A percentile compares a stretch with the other conserved stretches of the same genome.
phyloP scores from a whole-genome alignment of 2,329 filamentous ascomycete species.

The Colletotrichum magnum region DNA sequence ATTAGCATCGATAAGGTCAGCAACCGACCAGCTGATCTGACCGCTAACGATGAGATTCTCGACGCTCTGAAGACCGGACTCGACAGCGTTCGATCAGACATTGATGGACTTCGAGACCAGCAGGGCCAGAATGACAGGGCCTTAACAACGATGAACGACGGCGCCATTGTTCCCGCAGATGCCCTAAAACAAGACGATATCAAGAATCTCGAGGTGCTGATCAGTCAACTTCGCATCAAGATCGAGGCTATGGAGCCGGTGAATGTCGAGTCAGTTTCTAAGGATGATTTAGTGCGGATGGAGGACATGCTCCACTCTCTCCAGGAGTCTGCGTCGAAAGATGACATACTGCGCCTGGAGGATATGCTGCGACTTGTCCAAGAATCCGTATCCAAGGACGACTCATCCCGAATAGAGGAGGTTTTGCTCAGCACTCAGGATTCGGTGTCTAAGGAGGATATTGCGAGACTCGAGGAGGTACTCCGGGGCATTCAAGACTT shows the following conservation, averaged over 20 bases:
- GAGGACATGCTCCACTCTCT: conserved; percentile 62
- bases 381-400: conserved; percentile 38
- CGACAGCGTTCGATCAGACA: conserved; percentile 80
- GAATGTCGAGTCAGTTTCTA: conserved; percentile 51
- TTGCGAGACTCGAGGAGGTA: conserved; percentile 69
- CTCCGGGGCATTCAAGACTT: conserved; percentile 61
- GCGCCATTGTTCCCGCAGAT: conserved; percentile 65
- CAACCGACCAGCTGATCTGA: conserved; percentile 86
- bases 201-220: conserved; percentile 86
- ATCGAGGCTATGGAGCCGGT: conserved; percentile 80
- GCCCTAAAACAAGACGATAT: conserved; percentile 79
- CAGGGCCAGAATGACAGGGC: conserved; percentile 61
- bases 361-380: conserved; percentile 62
- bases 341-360: conserved; percentile 52
- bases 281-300: conserved; percentile 53
- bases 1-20: conserved; percentile 82
- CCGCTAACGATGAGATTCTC: conserved; percentile 89
- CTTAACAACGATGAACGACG: conserved; percentile 66
- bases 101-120: conserved; percentile 80
- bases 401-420: conserved; percentile 62
- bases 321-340: conserved; percentile 54
- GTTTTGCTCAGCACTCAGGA: conserved; percentile 61
- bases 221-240: conserved; percentile 86
- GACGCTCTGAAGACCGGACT: conserved; percentile 89
- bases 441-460: conserved; percentile 58